Conservation (phyloP, 1,284 basidiomycete genomes). For the Pterulicium gracile region DNA sequence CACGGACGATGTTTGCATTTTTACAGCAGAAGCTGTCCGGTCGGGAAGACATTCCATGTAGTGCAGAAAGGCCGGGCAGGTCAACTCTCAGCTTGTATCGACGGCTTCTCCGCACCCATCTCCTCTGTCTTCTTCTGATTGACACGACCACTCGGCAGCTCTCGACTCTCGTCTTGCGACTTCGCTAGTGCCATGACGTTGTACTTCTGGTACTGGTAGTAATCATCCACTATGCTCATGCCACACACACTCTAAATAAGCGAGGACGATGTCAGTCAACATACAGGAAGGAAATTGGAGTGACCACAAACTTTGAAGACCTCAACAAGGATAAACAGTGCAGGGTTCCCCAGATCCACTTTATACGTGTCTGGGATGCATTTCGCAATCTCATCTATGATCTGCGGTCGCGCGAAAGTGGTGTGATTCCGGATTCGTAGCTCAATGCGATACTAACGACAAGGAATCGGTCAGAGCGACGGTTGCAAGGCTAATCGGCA, state of each 20-base stretch:
- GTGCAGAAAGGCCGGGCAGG: no score
- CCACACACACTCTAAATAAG: constrained; percentile 53
- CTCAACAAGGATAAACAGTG: constrained; percentile 66
- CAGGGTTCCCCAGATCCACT: constrained; percentile 56
- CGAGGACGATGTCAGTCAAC: constrained; percentile 31
- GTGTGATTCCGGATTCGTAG: constrained; percentile 64
- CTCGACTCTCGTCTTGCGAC: constrained; percentile 8
- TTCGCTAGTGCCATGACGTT: constrained; percentile 63
- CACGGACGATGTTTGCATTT: no score
- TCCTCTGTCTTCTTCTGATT: constrained; percentile 5
- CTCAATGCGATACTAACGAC: constrained; percentile 66
- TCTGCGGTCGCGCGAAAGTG: constrained; percentile 39
- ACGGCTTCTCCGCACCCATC: background rate
- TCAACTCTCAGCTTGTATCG: no score
- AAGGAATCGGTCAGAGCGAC: background rate
- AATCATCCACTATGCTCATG: constrained; percentile 59
- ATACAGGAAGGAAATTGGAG: constrained; percentile 3
- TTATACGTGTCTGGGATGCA: constrained; percentile 55
- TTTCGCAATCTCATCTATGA: constrained; percentile 58
- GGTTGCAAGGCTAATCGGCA: background rate
- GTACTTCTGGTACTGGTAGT: constrained; percentile 60
- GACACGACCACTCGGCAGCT: constrained; percentile 16
- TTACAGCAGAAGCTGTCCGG: no score
- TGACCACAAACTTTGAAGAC: constrained; percentile 56
- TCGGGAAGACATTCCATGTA: no score